These are phyloP conservation scores for Penicillium sp. DNA, from an alignment of 2,329 filamentous ascomycete genomes.

Conservation along the genomic window DNA sequence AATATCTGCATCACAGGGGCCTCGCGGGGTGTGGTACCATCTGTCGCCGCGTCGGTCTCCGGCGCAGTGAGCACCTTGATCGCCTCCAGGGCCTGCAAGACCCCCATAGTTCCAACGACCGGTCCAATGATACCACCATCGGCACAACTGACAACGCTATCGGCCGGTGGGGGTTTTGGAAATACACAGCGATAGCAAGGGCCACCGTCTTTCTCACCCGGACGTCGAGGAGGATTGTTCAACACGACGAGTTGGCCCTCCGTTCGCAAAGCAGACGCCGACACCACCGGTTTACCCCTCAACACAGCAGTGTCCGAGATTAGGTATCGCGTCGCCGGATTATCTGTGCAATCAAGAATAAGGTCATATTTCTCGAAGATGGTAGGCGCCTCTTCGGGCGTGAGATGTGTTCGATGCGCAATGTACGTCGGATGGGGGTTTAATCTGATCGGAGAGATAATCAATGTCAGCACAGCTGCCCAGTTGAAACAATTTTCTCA, in stretches of 20 bases:
- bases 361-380: constrained; percentile 73
- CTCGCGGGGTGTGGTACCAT: constrained; percentile 23
- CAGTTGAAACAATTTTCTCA: not conserved
- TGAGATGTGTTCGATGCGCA: constrained; percentile 63
- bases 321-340: constrained; percentile 85
- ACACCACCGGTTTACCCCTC: constrained; percentile 74
- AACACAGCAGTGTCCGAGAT: constrained; percentile 88
- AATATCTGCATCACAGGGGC: constrained; percentile 43
- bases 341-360: constrained; percentile 92
- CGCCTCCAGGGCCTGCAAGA: constrained; percentile 84
- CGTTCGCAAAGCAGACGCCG: constrained; percentile 81
- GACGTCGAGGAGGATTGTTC: constrained; percentile 69
- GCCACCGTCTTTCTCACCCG: constrained; percentile 60
- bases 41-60: constrained; percentile 19
- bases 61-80: constrained; percentile 70
- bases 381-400: constrained; percentile 63
- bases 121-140: constrained; percentile 92
- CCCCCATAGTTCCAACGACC: constrained; percentile 89
- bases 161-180: constrained; percentile 78
- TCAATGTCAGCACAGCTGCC: constrained; percentile 8
- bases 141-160: constrained; percentile 79
- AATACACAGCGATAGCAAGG: constrained; percentile 96
- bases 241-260: constrained; percentile 89
- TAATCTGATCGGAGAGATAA: constrained; percentile 48
- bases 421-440: constrained; percentile 70